Conservation (phyloP, 352 stramenopile genomes). For the Phytophthora foliorum region DNA sequence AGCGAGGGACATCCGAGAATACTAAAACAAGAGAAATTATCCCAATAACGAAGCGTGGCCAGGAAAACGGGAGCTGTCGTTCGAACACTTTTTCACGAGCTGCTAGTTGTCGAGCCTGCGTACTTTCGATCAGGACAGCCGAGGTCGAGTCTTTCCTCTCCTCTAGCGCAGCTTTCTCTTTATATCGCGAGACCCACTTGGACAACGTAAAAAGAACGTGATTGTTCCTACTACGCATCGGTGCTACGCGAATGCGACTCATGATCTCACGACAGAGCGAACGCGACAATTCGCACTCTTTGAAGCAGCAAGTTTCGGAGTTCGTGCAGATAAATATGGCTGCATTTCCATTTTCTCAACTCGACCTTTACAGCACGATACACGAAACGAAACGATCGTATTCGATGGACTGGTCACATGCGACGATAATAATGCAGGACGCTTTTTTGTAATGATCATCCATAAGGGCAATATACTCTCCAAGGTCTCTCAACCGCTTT, state of each 20-base stretch:
- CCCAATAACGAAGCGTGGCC: constrained; percentile 9
- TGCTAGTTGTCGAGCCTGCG: constrained; percentile 11
- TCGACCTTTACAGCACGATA: too few species aligned
- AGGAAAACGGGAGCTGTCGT: constrained; percentile 25
- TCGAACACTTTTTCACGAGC: constrained; percentile 23
- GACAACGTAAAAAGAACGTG: neutral
- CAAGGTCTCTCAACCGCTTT: too few species aligned
- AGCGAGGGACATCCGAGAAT: constrained; percentile 36
- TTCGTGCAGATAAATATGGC: too few species aligned
- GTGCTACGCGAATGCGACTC: neutral
- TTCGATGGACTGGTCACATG: too few species aligned
- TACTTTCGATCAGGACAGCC: constrained; percentile 18
- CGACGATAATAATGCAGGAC: too few species aligned
- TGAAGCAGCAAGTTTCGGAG: too few species aligned
- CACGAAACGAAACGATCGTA: too few species aligned
- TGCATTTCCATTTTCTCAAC: too few species aligned
- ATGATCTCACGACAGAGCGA: neutral
- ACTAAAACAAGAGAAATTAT: constrained; percentile 37
- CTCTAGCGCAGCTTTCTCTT: neutral
- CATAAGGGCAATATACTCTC: too few species aligned
- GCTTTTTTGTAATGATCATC: too few species aligned
- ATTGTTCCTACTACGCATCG: neutral
- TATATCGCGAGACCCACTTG: neutral
- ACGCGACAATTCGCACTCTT: neutral
- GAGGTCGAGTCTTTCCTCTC: neutral